phyloP scores from a whole-genome alignment of 768 basidiomycete species.

The Pisolithus orientalis region DNA sequence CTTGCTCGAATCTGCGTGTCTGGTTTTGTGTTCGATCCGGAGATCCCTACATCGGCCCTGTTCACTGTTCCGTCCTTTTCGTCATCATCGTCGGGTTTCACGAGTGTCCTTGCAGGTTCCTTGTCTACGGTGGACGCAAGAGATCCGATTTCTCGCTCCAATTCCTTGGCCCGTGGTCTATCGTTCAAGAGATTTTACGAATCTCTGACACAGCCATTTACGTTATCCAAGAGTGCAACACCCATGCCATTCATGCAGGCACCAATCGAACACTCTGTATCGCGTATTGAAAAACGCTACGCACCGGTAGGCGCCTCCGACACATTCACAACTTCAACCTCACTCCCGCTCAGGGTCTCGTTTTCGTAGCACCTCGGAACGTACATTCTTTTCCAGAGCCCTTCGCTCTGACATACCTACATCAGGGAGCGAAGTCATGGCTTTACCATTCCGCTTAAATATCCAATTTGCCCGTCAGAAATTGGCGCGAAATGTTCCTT shows the following conservation, averaged over 20 bases:
- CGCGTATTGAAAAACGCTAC: background rate
- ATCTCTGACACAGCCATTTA: conserved; percentile 51
- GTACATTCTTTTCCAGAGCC: conserved; percentile 45
- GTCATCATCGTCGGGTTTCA: conserved; percentile 13
- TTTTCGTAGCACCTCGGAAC: conserved; percentile 39
- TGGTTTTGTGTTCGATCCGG: conserved; percentile 84
- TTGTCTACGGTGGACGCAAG: conserved; percentile 20
- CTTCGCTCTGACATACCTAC: conserved; percentile 36
- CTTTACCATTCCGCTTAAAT: conserved; percentile 57
- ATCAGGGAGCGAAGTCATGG: conserved; percentile 35
- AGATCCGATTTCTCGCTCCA: conserved; percentile 17
- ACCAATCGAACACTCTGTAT: conserved; percentile 3
- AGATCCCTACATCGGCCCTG: conserved; percentile 47
- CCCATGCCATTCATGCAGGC: conserved; percentile 11
- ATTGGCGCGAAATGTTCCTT: conserved; percentile 69
- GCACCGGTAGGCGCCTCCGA: conserved; percentile 22
- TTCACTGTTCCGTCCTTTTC: conserved; percentile 34
- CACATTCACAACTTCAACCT: conserved; percentile 23
- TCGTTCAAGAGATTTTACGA: conserved; percentile 40
- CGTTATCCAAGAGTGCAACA: conserved; percentile 27
- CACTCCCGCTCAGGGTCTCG: conserved; percentile 24
- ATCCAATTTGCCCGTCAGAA: conserved; percentile 50
- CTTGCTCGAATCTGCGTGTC: conserved; percentile 85
- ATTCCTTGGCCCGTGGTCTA: conserved; percentile 38
- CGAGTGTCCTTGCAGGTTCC: conserved; percentile 23